Percentiles rank a stretch among this genome's conserved stretches.
phyloP scores from a whole-genome alignment of 768 basidiomycete genomes.

The Hydnomerulius pinastri region DNA sequence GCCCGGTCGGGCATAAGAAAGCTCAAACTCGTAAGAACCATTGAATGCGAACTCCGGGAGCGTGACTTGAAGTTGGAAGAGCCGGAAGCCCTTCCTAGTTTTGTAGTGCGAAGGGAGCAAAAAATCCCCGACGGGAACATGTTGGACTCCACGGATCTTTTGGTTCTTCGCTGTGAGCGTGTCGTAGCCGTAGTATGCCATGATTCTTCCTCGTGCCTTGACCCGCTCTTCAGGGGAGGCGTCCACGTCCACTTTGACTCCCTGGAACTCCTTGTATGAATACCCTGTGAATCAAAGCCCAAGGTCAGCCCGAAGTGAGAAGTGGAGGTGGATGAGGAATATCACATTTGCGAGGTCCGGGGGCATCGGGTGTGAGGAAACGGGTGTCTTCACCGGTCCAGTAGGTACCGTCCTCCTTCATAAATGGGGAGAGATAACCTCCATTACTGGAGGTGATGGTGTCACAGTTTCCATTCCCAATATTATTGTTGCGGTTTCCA shows the following conservation, averaged over 20 bases:
- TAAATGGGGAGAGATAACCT: conserved; percentile 22
- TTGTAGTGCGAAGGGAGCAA: conserved; percentile 15
- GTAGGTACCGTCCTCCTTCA: conserved; percentile 23
- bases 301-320: not conserved
- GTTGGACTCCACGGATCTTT: no score
- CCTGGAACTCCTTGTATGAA: conserved; percentile 27
- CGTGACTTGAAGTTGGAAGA: conserved; percentile 25
- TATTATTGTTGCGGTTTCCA: conserved; percentile 27
- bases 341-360: conserved; percentile 26
- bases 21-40: conserved; percentile 24
- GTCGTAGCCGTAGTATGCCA: conserved; percentile 25
- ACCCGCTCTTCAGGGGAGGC: conserved; percentile 13
- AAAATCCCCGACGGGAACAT: not conserved
- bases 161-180: conserved; percentile 11
- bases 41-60: conserved; percentile 28
- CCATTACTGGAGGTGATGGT: conserved; percentile 17
- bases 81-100: conserved; percentile 23
- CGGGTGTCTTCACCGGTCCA: conserved; percentile 27
- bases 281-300: conserved; percentile 19
- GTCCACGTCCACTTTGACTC: conserved; percentile 27
- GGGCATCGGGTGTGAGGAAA: conserved; percentile 18
- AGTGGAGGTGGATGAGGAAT: not conserved
- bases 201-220: conserved; percentile 22
- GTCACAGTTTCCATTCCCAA: conserved; percentile 20
- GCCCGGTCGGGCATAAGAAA: no score